Evolutionary conservation across 768 basidiomycete species (phyloP).

Genomic region (Phlebiopsis flavidoalba): DNA sequence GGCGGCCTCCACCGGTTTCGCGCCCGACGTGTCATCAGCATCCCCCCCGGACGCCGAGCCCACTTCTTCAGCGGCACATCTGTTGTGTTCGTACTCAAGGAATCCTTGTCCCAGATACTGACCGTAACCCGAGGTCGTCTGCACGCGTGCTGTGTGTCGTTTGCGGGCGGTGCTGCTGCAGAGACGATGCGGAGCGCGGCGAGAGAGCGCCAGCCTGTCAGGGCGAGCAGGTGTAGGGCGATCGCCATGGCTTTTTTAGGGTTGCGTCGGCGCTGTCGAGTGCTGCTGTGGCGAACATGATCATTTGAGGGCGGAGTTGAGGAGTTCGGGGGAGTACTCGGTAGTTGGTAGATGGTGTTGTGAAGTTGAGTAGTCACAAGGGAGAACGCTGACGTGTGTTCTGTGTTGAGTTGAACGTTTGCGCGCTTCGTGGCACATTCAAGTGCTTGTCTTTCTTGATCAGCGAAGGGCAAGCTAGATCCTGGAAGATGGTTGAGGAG

Average conservation of each 20-base stretch:
- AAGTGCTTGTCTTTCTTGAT: background rate
- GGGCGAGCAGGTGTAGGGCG: background rate
- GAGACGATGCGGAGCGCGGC: background rate
- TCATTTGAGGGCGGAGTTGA: constrained; percentile 4
- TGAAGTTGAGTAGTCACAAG: background rate
- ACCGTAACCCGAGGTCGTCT: constrained; percentile 22
- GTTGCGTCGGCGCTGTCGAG: background rate
- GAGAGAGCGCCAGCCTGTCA: background rate
- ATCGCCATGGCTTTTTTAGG: background rate
- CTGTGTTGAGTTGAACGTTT: background rate
- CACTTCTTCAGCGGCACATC: constrained; percentile 20
- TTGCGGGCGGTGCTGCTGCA: background rate
- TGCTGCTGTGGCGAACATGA: background rate
- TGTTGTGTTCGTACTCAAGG: constrained; percentile 17
- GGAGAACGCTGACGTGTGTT: background rate
- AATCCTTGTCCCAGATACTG: constrained; percentile 18
- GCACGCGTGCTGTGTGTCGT: constrained; percentile 9
- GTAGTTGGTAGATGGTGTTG: background rate
- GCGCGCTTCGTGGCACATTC: background rate
- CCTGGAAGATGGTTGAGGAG: background rate
- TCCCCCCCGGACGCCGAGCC: constrained; percentile 14
- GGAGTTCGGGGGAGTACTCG: constrained; percentile 8
- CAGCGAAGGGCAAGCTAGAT: background rate
- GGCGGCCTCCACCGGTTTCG: constrained; percentile 22
- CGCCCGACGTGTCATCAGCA: constrained; percentile 19